Base-by-base conservation (phyloP, 164 flowering plant genomes). In the Umbellularia californica region DNA sequence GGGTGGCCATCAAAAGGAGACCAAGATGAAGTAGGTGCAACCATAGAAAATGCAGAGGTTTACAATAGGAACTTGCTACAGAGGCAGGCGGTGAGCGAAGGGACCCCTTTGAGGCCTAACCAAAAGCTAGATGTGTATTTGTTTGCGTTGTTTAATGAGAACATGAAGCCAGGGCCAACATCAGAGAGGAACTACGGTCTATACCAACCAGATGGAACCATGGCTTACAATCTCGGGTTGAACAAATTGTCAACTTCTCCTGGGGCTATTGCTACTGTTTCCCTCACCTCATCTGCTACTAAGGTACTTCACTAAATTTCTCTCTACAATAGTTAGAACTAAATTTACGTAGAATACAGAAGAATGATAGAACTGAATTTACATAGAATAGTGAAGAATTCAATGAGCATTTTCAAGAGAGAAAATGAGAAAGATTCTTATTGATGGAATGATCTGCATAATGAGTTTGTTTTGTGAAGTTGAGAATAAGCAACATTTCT, bases 1-100 rank as follows among this genome's bases (percentile, higher is more conserved):
- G 93, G 93, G 0, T 90, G 93, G 93, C 92, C 93, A 30, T 88
- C 93, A 6, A 88, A 85, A 52, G 93, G 93, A 4, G 93, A 90
- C 70, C 82, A 23, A 3, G 85, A 87, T 63, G 92, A 90, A 62
- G 81, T 79, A 7, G 93, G 91, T 2, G 92, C 93, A 0, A 80
- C 90, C 17, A 64, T 47, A 19, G 90, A 88, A 60, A 87, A 90
- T 58, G 93, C 93, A 1, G 81, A 71, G 85, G 78, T 76, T 81
- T 90, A 90, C 77, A 90, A 90, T 68, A 85, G 84, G 60, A 90
- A 90, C 62, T 72, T 90, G 73, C 52, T 90, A 27, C 83, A 84
- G 79, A 17, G 84, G 65, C 65, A 83, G 1, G 27, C 70, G 22
- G 78, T 83, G 77, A 84, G 80, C 65, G 82, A 81, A 35, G 92